Base-by-base conservation (phyloP, 805 yeast species). In the Ogataea saltuana region DNA sequence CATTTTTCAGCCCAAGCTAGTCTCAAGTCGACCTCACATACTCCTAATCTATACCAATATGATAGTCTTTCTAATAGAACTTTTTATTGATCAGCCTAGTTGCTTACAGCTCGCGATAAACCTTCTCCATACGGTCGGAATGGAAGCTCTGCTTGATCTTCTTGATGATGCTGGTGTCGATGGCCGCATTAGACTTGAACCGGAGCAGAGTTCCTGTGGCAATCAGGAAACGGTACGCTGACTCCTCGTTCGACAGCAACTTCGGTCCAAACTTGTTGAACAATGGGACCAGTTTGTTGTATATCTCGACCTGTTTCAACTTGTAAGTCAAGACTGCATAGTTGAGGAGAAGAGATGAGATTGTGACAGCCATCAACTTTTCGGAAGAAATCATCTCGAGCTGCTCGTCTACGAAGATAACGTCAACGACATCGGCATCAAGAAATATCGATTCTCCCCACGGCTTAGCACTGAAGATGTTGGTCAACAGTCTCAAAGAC, bases 221-320 rank as follows among this genome's bases (percentile, higher is more conserved):
- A 19, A 86, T 69, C 9, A 74, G 49, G 17, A 81, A 51, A 56
- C 96, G 72, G 60, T 86, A 87, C 0, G 80, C 77, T 2, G 89
- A 78, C 61, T 87, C 96, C 29, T 79, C 74, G 28, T 75, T 75
- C 1, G 64, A 53, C 3, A 51, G 13, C 8, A 58, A 20, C 1
- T 37, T 40, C 4, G 50, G 34, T 12, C 49, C 50, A 13, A 48
- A 44, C n/a, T 33, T 42, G 33, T 54, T 52, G 13, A 56, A 27
- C 7, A 41, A 45, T 11, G 53, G 50, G 4, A 60, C 64, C 34
- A 58, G 60, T 20, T 60, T 60, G 0, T 48, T 45, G 61, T 2
- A 64, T 48, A 42, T 65, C 21, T 58, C 64, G 4, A 41, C 16
- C 7, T 61, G 55, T 12, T 64, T 57, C 21, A 58, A 60, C 42